Evolutionary conservation across 768 basidiomycete genomes (phyloP).

Genomic region (Tricholoma hemisulphureum): DNA sequence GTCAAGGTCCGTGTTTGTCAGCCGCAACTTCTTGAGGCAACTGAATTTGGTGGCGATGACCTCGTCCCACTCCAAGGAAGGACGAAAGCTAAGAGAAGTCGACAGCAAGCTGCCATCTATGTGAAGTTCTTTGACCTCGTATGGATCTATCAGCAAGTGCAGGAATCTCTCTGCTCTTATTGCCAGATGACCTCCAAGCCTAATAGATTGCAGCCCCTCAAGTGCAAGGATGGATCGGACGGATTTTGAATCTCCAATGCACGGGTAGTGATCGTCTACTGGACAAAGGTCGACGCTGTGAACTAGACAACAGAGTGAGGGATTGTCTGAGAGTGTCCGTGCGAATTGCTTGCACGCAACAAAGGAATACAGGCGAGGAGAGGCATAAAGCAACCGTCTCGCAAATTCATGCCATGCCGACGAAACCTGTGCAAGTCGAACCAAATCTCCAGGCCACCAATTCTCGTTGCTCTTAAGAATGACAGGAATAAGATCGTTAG

Average conservation of each 20-base stretch:
- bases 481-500: constrained; percentile 52
- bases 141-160: constrained; percentile 38
- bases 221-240: constrained; percentile 43
- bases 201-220: constrained; percentile 41
- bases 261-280: constrained; percentile 13
- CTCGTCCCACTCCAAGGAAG: constrained; percentile 57
- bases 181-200: constrained; percentile 48
- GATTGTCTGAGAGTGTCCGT: constrained; percentile 38
- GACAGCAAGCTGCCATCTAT: constrained; percentile 44
- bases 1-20: constrained; percentile 45
- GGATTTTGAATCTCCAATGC: constrained; percentile 31
- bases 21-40: constrained; percentile 39
- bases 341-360: constrained; percentile 40
- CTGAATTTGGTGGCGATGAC: constrained; percentile 45
- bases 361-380: constrained; percentile 42
- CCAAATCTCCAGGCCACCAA: constrained; percentile 56
- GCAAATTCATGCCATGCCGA: constrained; percentile 44
- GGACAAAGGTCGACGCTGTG: constrained; percentile 44
- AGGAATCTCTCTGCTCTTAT: constrained; percentile 49
- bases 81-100: constrained; percentile 22
- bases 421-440: constrained; percentile 49
- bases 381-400: constrained; percentile 44
- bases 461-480: constrained; percentile 48
- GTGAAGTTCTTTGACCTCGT: constrained; percentile 40
- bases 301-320: constrained; percentile 35